Evolutionary conservation across 352 stramenopile species (phyloP).

Genomic region (Phytophthora europaea): DNA sequence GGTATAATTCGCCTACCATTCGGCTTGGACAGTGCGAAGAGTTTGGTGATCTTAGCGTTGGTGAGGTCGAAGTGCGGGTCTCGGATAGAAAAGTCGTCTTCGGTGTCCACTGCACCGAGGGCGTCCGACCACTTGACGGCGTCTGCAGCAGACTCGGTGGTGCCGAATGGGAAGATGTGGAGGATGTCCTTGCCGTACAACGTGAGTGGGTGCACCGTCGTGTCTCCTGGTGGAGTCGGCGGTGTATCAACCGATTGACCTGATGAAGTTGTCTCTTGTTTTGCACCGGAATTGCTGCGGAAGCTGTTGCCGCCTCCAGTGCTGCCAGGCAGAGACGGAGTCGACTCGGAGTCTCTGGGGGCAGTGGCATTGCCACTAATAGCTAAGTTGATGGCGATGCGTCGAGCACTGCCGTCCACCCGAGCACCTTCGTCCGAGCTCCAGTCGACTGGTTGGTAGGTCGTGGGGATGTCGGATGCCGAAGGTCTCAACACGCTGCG

Average conservation of each 20-base stretch:
- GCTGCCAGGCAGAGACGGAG: conserved; percentile 16
- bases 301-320: conserved; percentile 31
- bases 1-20: conserved; percentile 39
- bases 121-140: conserved; percentile 47
- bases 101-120: conserved; percentile 9
- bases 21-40: conserved; percentile 67
- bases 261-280: conserved; percentile 20
- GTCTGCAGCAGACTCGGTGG: conserved; percentile 64
- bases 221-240: conserved; percentile 18
- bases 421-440: conserved; percentile 30
- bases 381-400: conserved; percentile 35
- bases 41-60: conserved; percentile 35
- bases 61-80: conserved; percentile 38
- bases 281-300: conserved; percentile 28
- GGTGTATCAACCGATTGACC: conserved; percentile 12
- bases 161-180: conserved; percentile 54
- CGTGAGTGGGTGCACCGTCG: conserved; percentile 38
- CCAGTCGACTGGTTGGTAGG: conserved; percentile 29
- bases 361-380: background rate
- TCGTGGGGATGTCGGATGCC: conserved; percentile 19
- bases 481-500: conserved; percentile 15
- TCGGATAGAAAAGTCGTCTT: conserved; percentile 33
- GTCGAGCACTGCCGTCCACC: conserved; percentile 36
- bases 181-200: conserved; percentile 72
- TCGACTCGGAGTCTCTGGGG: background rate